phyloP scores from a whole-genome alignment of 257 asterid genomes.

The Petunia secreta region DNA sequence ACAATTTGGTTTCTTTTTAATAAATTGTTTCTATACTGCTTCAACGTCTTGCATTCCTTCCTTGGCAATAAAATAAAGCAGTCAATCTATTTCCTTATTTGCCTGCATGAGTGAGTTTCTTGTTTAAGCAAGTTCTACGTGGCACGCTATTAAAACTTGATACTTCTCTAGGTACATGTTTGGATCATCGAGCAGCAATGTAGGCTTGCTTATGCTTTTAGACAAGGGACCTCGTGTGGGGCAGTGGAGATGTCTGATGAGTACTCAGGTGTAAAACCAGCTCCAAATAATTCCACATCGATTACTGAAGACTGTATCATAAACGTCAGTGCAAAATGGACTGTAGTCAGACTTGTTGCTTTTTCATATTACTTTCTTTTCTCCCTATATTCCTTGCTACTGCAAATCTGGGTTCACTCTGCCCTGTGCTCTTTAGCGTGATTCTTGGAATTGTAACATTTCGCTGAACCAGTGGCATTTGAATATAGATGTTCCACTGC shows the following conservation, averaged over 20 bases:
- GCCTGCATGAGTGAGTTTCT: conserved; percentile 14
- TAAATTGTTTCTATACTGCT: conserved; percentile 3
- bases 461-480: conserved; percentile 19
- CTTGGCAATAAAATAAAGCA: neutral
- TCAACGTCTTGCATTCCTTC: conserved; percentile 1
- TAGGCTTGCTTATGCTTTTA: conserved; percentile 36
- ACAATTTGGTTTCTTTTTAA: conserved; percentile 11
- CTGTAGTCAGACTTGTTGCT: conserved; percentile 24
- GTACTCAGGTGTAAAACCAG: conserved; percentile 28
- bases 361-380: conserved; percentile 25
- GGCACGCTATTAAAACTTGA: neutral
- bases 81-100: neutral
- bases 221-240: conserved; percentile 39
- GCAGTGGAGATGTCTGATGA: conserved; percentile 36
- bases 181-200: conserved; percentile 24
- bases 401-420: conserved; percentile 30
- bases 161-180: conserved; percentile 35
- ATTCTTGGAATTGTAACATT: conserved; percentile 7
- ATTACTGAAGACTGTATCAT: conserved; percentile 3
- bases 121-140: conserved; percentile 12
- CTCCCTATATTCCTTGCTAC: conserved; percentile 28
- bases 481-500: conserved; percentile 11
- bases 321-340: conserved; percentile 15
- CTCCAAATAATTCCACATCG: neutral
- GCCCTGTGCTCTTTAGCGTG: conserved; percentile 29